A percentile compares a stretch with the other conserved stretches of the same genome.
These are phyloP conservation scores for Monilinia laxa DNA, from an alignment of 2,329 filamentous ascomycete genomes.

Conservation along the genomic window DNA sequence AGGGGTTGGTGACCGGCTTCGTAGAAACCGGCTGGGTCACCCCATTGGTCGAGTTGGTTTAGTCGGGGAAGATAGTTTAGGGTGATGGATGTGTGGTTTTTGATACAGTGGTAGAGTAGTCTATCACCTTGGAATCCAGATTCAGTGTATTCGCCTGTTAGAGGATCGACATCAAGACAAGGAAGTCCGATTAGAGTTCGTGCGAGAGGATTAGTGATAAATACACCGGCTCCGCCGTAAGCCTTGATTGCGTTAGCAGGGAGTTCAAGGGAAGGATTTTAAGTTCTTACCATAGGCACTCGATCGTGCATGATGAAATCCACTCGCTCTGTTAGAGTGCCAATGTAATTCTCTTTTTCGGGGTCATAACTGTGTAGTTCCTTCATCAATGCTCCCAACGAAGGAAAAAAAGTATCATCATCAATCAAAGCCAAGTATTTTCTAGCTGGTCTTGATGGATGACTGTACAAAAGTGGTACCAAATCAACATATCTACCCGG, in stretches of 20 bases:
- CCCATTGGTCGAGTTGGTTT: slow-evolving; percentile 39
- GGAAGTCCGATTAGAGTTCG: slow-evolving; percentile 29
- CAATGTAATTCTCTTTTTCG: slow-evolving; percentile 37
- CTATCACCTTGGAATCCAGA: slow-evolving; percentile 38
- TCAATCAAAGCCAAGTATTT: slow-evolving; percentile 40
- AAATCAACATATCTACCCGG: slow-evolving; percentile 58
- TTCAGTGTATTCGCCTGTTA: slow-evolving; percentile 31
- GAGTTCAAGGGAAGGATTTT: slow-evolving; percentile 23
- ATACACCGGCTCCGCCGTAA: slow-evolving; percentile 40
- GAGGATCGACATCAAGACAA: slow-evolving; percentile 34
- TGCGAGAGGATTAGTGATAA: slow-evolving; percentile 35
- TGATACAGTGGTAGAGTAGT: slow-evolving; percentile 39
- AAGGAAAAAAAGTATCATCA: slow-evolving; percentile 41
- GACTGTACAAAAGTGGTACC: slow-evolving; percentile 54
- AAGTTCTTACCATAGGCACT: slow-evolving; percentile 21
- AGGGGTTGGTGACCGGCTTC: slow-evolving; percentile 37
- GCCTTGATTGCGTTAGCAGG: slow-evolving; percentile 31
- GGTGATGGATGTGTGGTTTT: slow-evolving; percentile 33
- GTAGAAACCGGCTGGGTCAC: slow-evolving; percentile 40
- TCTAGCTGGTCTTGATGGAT: slow-evolving; percentile 40
- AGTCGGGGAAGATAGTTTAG: slow-evolving; percentile 36
- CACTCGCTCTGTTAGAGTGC: slow-evolving; percentile 39
- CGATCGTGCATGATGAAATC: slow-evolving; percentile 35
- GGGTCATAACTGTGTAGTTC: slow-evolving; percentile 41
- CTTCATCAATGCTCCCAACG: slow-evolving; percentile 32